Conservation (phyloP, 495 filamentous ascomycete species). For the Chaetomium fimeti region DNA sequence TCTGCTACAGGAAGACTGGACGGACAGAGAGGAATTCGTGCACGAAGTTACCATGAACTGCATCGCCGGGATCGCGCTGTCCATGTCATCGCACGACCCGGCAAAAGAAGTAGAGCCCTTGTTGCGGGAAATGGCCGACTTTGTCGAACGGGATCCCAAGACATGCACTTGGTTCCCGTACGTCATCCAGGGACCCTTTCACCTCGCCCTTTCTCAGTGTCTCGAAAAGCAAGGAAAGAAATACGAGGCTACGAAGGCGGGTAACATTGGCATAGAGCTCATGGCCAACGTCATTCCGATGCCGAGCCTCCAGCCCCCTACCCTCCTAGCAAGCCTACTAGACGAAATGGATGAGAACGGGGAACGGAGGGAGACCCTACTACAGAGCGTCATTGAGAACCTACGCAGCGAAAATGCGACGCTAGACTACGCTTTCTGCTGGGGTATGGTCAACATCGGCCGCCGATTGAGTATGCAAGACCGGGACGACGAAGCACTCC, state of each 20-base stretch:
- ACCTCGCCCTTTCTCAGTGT: not conserved
- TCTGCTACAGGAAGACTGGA: not conserved
- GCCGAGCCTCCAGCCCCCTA: not conserved
- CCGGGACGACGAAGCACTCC: not conserved
- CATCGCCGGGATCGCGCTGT: not conserved
- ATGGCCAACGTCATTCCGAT: not conserved
- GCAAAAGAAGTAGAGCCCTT: not conserved
- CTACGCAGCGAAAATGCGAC: not conserved
- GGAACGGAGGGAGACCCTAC: not conserved
- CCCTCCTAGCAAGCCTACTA: not conserved
- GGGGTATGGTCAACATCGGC: constrained; percentile 1
- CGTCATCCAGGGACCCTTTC: not conserved
- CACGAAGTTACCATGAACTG: not conserved
- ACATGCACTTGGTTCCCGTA: not conserved
- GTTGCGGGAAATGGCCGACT: not conserved
- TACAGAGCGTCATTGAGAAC: not conserved
- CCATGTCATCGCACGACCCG: not conserved
- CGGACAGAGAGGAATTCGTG: not conserved
- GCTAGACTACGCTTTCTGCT: not conserved
- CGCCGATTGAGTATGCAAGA: not conserved
- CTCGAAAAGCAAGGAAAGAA: not conserved
- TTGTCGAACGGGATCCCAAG: not conserved
- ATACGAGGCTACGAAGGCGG: not conserved
- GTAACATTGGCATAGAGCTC: not conserved
- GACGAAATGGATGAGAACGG: not conserved